Base-by-base conservation (phyloP, 108 stramenopile species). In the Cylindrotheca closterium region DNA sequence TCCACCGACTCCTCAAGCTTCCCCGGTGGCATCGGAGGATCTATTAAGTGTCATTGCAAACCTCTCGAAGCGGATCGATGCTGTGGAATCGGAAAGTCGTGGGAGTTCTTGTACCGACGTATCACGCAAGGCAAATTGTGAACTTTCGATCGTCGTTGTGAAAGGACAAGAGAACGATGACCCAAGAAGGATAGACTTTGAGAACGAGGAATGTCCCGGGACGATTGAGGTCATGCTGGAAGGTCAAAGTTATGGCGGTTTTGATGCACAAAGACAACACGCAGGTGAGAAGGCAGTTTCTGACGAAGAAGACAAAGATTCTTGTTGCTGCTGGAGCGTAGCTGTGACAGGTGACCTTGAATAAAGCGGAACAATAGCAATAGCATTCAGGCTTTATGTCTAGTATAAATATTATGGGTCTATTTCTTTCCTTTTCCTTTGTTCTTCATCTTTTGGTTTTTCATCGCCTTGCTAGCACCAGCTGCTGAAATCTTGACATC, bases 401-500 rank as follows among this genome's bases (percentile, higher is more conserved):
- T n/a, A n/a, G n/a, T n/a, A n/a, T n/a, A n/a, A n/a, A n/a, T n/a
- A n/a, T n/a, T n/a, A 15, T 42, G 37, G 37, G 5, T 47, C 48
- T 59, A 47, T 32, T 70, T 80, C 33, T 82, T 76, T 54, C 79
- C 81, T 46, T 67, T 74, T 28, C 62, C 69, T 33, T 73, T 79
- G 2, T 73, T 68, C 27, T 67, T 76, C 8, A 57, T 48, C 52
- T 86, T 91, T 47, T 69, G 65, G 58, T 86, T 81, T 32, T 90
- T 86, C 0, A 67, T 63, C 8, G 71, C 71, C 57, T 94, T 94
- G 57, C 79, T 87, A 12, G 89, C 86, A 29, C 92, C 89, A 10
- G 92, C 80, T n/a, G 87, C 80, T 24, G 87, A 81, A 29, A 91
- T 87, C 55, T 90, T 87, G 1, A 89, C 88, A 75, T 94, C 89